These are phyloP conservation scores for Nicotiana otophora DNA, from an alignment of 257 asterid genomes.

Conservation along the genomic window DNA sequence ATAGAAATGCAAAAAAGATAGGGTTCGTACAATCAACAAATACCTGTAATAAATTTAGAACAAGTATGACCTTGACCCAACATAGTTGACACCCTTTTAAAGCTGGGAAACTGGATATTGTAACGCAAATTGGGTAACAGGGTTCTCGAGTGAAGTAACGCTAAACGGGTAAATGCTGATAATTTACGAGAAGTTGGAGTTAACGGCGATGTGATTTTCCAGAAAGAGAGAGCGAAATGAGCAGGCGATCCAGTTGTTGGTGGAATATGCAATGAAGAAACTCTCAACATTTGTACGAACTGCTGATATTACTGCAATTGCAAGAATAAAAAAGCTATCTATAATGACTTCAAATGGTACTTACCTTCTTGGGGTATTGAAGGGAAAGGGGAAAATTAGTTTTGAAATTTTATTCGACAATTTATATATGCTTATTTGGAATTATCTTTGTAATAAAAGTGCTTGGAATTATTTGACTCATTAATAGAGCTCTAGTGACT, in stretches of 20 bases:
- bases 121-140: constrained; percentile 12
- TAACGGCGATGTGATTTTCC: constrained; percentile 10
- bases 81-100: constrained; percentile 20
- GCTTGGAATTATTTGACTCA: too few species aligned
- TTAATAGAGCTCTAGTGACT: too few species aligned
- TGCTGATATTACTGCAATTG: neutral
- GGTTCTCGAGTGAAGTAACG: neutral
- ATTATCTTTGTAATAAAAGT: too few species aligned
- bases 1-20: neutral
- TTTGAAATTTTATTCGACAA: too few species aligned
- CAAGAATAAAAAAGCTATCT: too few species aligned
- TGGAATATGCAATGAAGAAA: constrained; percentile 27
- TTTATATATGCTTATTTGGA: too few species aligned
- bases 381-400: too few species aligned
- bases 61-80: constrained; percentile 11
- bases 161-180: neutral
- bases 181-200: neutral
- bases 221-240: constrained; percentile 23
- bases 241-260: constrained; percentile 32
- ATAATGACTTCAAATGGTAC: too few species aligned
- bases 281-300: constrained; percentile 41
- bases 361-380: too few species aligned
- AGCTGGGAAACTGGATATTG: constrained; percentile 15
- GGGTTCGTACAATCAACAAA: neutral
- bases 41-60: neutral